Conservation (phyloP, 257 asterid species). For the Nicotiana knightiana region DNA sequence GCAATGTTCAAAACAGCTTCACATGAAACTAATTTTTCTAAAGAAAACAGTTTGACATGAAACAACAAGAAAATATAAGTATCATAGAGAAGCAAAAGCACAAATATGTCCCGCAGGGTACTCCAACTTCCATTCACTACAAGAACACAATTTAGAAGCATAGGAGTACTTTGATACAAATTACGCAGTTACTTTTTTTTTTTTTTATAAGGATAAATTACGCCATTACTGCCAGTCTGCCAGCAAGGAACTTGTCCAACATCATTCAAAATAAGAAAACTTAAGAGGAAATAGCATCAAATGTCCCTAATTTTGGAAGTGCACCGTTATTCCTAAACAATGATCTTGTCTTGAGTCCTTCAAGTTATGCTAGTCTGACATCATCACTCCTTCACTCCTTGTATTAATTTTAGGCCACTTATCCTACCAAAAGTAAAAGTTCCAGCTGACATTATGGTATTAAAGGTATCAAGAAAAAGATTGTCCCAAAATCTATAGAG, state of each 20-base stretch:
- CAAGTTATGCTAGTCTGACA: background rate
- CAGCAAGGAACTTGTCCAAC: conserved; percentile 7
- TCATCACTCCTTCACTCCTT: background rate
- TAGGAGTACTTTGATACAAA: background rate
- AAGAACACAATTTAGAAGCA: background rate
- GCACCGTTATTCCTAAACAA: background rate
- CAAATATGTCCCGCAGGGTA: background rate
- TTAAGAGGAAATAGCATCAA: background rate
- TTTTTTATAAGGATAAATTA: background rate
- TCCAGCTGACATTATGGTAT: background rate
- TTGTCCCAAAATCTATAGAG: background rate
- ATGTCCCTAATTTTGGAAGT: background rate
- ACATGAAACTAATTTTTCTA: background rate
- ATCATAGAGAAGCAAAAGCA: background rate
- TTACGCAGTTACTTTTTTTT: background rate
- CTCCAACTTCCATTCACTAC: background rate
- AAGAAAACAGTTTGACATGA: background rate
- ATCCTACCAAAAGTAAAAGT: background rate
- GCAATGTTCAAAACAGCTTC: background rate
- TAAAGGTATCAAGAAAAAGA: background rate
- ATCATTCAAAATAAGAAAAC: background rate
- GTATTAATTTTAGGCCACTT: background rate
- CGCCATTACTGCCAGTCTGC: background rate
- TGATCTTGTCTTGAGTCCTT: background rate
- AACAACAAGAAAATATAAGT: background rate